Percentiles rank a stretch among this genome's conserved stretches.
Evolutionary conservation across 768 basidiomycete species (phyloP).

Genomic region (Hemileccinum rubropunctum): DNA sequence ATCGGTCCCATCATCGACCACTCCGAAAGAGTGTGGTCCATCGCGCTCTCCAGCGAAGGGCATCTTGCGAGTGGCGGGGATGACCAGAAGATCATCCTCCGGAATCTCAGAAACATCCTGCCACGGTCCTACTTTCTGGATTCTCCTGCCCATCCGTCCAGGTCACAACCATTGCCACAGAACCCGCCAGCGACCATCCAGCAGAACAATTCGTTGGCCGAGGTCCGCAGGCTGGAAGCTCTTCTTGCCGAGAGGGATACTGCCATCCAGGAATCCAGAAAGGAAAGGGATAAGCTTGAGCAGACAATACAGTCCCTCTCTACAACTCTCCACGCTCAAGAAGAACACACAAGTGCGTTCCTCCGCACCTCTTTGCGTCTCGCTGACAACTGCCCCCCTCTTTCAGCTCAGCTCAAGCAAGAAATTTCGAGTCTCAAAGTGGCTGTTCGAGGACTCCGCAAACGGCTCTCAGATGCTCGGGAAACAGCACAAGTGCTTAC

Average conservation of each 20-base stretch:
- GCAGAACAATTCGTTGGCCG: background rate
- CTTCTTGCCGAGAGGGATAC: slow-evolving; percentile 2
- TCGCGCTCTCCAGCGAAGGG: slow-evolving; percentile 1
- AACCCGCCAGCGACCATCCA: background rate
- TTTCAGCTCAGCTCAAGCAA: background rate
- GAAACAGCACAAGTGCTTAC: background rate
- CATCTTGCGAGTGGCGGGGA: slow-evolving; percentile 4
- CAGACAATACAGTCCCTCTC: background rate
- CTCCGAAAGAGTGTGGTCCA: background rate
- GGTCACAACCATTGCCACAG: background rate
- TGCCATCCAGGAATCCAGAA: background rate
- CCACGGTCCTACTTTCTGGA: background rate
- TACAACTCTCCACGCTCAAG: background rate
- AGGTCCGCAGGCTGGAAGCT: background rate
- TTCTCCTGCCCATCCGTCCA: background rate
- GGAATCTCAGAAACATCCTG: slow-evolving; percentile 2
- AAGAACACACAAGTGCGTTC: background rate
- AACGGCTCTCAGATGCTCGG: background rate
- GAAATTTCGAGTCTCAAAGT: background rate
- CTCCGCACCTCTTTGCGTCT: background rate
- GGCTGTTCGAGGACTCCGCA: background rate
- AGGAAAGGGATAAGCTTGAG: background rate
- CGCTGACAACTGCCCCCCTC: background rate
- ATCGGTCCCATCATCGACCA: background rate
- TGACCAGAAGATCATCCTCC: slow-evolving; percentile 1